Base-by-base conservation (phyloP, 768 basidiomycete species). In the Boletus tylopilopsis region DNA sequence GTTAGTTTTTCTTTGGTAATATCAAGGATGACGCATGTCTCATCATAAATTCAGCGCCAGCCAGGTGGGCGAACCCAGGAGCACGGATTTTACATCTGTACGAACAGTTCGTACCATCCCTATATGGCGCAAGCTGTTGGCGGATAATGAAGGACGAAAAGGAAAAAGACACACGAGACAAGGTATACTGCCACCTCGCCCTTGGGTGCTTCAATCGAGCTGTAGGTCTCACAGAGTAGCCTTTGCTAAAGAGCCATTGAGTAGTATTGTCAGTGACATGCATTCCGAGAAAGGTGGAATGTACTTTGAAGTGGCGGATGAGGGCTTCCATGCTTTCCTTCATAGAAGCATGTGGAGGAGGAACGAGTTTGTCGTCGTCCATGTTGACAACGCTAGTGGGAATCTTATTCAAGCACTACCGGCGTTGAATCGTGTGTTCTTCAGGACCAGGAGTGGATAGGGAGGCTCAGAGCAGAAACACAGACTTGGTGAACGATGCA, bases 131-230 rank as follows among this genome's bases (percentile, higher is more conserved):
- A 35, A 25, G 3, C 95, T 94, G 70, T 98, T n/a, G n/a, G 2
- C 15, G 5, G 5, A 32, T 0, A 6, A 38, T 4, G 2, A 19
- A 8, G 13, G 21, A 34, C n/a, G n/a, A 25, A 25, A 79, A n/a
- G n/a, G n/a, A n/a, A n/a, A n/a, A n/a, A n/a, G n/a, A n/a, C 87
- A 61, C 60, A 89, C 82, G 94, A 96, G 54, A 99, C 93, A 44
- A 99, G 84, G 74, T 94, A 99, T 39, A 99, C 95, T 58, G 78
- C 95, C 94, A 97, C 97, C 73, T 98, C 95, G 55, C 94, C 94
- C 73, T 99, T 98, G 38, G 95, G 95, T 8, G 95, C 95, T 71
- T 99, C 96, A 57, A 98, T 97, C 2, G 95, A 94, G 42, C 81
- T 84, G 75, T 99, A 98, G 0, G 95, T 97, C 73, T 97, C 94